Percentiles rank a stretch among this genome's conserved stretches.
Conservation (phyloP, 805 yeast genomes). For the Grigorovia jiainica region DNA sequence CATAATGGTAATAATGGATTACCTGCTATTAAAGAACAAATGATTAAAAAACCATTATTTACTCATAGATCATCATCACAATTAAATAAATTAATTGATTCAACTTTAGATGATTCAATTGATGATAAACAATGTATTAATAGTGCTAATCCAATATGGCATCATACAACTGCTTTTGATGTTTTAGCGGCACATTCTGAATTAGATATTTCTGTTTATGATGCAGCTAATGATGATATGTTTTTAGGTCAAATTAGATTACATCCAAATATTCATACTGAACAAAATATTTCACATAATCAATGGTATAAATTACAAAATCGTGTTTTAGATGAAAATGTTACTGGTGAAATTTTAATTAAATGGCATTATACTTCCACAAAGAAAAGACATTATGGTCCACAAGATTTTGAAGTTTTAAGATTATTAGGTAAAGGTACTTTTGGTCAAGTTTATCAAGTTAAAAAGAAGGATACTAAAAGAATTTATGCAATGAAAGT, state of each 20-base stretch:
- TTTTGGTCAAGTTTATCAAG: constrained; percentile 96
- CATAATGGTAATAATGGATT: constrained; percentile 9
- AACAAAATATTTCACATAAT: constrained; percentile 35
- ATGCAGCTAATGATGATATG: constrained; percentile 68
- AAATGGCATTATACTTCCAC: constrained; percentile 63
- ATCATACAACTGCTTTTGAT: constrained; percentile 87
- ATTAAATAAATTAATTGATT: constrained; percentile 22
- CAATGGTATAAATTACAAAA: constrained; percentile 70
- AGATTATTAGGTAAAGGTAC: constrained; percentile 92
- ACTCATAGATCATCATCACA: constrained; percentile 39
- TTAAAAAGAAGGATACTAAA: constrained; percentile 77
- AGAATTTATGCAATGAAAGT: constrained; percentile 97
- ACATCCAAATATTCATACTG: constrained; percentile 42
- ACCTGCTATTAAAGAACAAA: constrained; percentile 20
- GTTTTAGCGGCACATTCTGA: constrained; percentile 79
- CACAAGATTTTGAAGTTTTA: constrained; percentile 87
- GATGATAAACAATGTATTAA: constrained; percentile 2
- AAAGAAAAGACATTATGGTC: constrained; percentile 74
- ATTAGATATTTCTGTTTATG: constrained; percentile 85
- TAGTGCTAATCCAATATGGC: constrained; percentile 57
- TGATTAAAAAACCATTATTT: constrained; percentile 32
- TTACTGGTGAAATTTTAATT: constrained; percentile 69
- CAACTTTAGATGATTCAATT: neutral
- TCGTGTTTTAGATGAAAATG: constrained; percentile 65
- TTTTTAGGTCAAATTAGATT: constrained; percentile 80